A percentile compares a stretch with the other conserved stretches of the same genome.
phyloP scores from a whole-genome alignment of 2,329 filamentous ascomycete species.

The Penicillium brevicompactum region DNA sequence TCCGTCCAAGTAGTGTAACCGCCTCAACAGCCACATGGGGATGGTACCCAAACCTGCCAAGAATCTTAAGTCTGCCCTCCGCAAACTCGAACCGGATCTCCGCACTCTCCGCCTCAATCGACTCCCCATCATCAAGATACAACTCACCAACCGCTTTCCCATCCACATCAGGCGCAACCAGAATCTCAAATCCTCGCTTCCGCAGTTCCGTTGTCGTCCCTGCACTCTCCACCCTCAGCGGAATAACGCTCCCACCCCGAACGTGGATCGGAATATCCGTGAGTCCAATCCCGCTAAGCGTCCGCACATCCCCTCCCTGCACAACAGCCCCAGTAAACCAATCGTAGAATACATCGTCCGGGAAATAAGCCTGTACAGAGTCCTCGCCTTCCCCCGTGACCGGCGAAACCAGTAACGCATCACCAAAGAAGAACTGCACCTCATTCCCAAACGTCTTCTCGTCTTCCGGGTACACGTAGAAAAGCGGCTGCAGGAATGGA shows the following conservation, averaged over 20 bases:
- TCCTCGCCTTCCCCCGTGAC: slow-evolving; percentile 57
- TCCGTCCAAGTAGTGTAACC: slow-evolving; percentile 36
- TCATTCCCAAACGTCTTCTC: slow-evolving; percentile 54
- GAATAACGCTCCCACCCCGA: slow-evolving; percentile 63
- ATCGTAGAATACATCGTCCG: slow-evolving; percentile 62
- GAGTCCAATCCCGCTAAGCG: slow-evolving; percentile 48
- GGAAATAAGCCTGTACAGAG: slow-evolving; percentile 58
- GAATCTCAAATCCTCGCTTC: slow-evolving; percentile 67
- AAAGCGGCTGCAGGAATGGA: slow-evolving; percentile 69
- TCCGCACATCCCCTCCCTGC: slow-evolving; percentile 47
- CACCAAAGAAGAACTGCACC: slow-evolving; percentile 63
- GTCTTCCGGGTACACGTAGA: slow-evolving; percentile 69
- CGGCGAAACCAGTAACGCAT: slow-evolving; percentile 58
- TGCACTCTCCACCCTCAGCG: slow-evolving; percentile 54
- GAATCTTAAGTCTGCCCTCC: slow-evolving; percentile 43
- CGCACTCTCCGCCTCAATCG: slow-evolving; percentile 61
- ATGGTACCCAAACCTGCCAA: slow-evolving; percentile 32
- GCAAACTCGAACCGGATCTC: slow-evolving; percentile 64
- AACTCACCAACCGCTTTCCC: slow-evolving; percentile 67
- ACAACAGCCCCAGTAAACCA: slow-evolving; percentile 56
- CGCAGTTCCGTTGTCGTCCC: slow-evolving; percentile 64
- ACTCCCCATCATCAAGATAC: slow-evolving; percentile 78
- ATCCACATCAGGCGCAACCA: slow-evolving; percentile 66
- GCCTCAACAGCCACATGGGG: slow-evolving; percentile 34
- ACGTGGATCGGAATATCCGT: slow-evolving; percentile 65